A percentile compares a stretch with the other conserved stretches of the same genome.
Evolutionary conservation across 1,284 basidiomycete species (phyloP).

Genomic region (Sanghuangporus weigelae): DNA sequence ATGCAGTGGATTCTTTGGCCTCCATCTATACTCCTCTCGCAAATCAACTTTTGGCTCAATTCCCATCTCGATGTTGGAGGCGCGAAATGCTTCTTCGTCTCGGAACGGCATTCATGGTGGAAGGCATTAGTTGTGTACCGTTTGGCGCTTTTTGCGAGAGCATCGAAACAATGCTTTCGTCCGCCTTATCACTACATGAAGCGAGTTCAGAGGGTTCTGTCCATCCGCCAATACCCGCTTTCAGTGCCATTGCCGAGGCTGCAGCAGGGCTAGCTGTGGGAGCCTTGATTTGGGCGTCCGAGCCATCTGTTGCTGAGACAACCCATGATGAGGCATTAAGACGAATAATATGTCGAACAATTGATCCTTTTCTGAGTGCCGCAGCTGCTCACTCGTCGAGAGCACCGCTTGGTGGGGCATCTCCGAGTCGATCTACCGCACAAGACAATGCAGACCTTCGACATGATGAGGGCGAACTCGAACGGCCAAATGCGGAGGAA

Average conservation of each 20-base stretch:
- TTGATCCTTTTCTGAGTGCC: background rate
- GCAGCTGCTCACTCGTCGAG: background rate
- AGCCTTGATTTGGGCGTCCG: constrained; percentile 6
- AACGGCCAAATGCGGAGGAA: background rate
- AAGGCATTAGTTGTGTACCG: constrained; percentile 1
- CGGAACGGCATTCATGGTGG: background rate
- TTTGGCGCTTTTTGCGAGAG: constrained; percentile 1
- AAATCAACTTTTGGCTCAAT: background rate
- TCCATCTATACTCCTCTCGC: constrained; percentile 1
- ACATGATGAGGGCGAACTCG: background rate
- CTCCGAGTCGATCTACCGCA: background rate
- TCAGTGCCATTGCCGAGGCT: constrained; percentile 5
- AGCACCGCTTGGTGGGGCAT: too few species aligned
- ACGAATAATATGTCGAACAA: background rate
- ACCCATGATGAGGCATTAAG: background rate
- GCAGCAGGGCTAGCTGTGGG: constrained; percentile 10
- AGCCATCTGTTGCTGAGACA: background rate
- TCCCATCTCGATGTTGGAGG: background rate
- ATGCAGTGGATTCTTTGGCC: background rate
- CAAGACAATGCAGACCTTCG: background rate
- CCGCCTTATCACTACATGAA: background rate
- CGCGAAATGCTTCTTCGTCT: constrained; percentile 3
- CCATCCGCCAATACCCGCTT: background rate
- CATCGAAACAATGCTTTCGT: background rate
- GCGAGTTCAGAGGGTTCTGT: background rate